Evolutionary conservation across 495 filamentous ascomycete species (phyloP).

Genomic region (Podospora didyma): DNA sequence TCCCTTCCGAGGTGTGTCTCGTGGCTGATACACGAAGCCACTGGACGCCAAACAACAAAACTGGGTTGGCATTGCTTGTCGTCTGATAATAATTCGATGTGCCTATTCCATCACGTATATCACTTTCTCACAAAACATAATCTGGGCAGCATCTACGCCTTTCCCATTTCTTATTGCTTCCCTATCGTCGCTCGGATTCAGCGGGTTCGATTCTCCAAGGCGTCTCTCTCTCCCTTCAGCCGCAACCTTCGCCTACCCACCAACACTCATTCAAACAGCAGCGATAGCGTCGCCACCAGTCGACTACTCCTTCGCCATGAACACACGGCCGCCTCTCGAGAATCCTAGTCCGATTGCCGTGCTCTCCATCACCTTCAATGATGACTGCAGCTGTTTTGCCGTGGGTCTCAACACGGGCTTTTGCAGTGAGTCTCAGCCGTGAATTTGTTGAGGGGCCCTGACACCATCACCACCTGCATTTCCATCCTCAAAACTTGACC

Average conservation of each 20-base stretch:
- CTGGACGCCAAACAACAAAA: not conserved
- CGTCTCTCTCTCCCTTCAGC: not conserved
- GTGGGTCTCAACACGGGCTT: slow-evolving; percentile 86
- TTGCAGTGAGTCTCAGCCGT: slow-evolving; percentile 59
- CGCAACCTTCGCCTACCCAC: not conserved
- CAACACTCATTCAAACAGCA: not conserved
- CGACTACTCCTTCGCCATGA: slow-evolving; percentile 56
- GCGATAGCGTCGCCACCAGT: not conserved
- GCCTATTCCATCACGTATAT: not conserved
- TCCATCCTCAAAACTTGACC: too few species aligned
- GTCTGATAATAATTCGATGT: not conserved
- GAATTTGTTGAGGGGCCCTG: not conserved
- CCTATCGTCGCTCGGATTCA: too few species aligned
- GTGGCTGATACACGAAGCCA: too few species aligned
- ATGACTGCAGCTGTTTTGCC: slow-evolving; percentile 81
- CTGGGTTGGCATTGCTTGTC: not conserved
- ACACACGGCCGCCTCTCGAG: slow-evolving; percentile 83
- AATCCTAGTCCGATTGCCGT: slow-evolving; percentile 68
- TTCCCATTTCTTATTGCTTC: too few species aligned
- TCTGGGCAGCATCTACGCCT: not conserved
- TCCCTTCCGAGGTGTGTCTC: not conserved
- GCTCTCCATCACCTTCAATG: slow-evolving; percentile 82
- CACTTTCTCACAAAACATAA: not conserved
- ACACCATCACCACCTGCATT: too few species aligned
- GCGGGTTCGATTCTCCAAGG: not conserved